Base-by-base conservation (phyloP, 2,329 filamentous ascomycete species). In the Claviceps sp. region DNA sequence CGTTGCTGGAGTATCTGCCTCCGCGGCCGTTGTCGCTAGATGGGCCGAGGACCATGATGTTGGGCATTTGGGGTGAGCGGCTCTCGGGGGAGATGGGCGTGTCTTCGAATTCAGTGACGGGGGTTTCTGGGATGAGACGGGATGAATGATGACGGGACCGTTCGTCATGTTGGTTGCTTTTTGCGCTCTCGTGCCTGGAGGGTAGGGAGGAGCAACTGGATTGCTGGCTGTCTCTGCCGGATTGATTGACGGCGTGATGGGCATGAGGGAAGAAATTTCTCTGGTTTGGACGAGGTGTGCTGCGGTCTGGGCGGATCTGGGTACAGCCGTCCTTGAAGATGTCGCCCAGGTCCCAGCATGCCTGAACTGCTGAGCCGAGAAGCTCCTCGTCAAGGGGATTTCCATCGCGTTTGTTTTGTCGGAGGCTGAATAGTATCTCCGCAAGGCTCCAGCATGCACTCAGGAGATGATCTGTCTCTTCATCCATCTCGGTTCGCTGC, bases 31-130 rank as follows among this genome's bases (percentile, higher is more conserved):
- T 70, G 24, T 81, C 77, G 46, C 73, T 76, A 38, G 74, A 76
- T 4, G 88, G 85, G 2, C 89, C 89, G 0, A 95, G 77, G 0
- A 96, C 84, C 50, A 95, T 76, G 59, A 96, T 95, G 62, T 95
- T 94, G 5, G 89, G 90, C 51, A 89, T 79, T 41, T 82, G 83
- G 0, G 84, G 80, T 7, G 79, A 84, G 45, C 84, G 80, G 57
- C 87, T 87, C 52, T 91, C 87, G 0, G 86, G 85, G 0, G 89
- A 94, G 44, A 89, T 80, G 4, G 87, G 84, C 0, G 85, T 89
- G 63, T 97, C 90, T 65, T 96, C 91, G 60, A 96, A 96, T 59
- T 96, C 89, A 4, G 90, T 97, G 0, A 91, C 91, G 0, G 90
- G 90, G 0, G 90, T 97, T 69, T 97, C 91, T 1, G 90, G 90